Evolutionary conservation across 2,329 filamentous ascomycete genomes (phyloP).

Genomic region (Chrysoporthe puriensis): DNA sequence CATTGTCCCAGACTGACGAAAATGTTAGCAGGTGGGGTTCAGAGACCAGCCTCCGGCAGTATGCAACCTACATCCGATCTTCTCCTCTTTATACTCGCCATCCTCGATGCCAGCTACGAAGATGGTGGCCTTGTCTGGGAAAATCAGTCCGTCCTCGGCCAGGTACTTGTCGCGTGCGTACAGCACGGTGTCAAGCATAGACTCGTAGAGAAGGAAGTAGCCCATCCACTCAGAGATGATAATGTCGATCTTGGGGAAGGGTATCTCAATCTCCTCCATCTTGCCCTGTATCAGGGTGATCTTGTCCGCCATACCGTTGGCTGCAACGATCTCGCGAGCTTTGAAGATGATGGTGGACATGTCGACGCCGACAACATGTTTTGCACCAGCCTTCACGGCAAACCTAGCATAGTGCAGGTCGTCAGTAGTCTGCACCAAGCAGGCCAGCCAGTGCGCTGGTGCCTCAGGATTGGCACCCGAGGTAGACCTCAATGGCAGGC

Average conservation of each 20-base stretch:
- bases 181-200: conserved; percentile 97
- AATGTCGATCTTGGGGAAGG: conserved; percentile 95
- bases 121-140: conserved; percentile 98
- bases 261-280: conserved; percentile 97
- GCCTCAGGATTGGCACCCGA: not conserved
- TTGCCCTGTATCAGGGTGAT: conserved; percentile 98
- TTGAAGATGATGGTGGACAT: conserved; percentile 99
- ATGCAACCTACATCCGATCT: conserved; percentile 90
- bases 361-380: conserved; percentile 98
- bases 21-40: conserved; percentile 6
- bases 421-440: conserved; percentile 13
- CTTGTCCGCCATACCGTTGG: conserved; percentile 91
- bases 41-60: not conserved
- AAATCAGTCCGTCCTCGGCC: conserved; percentile 84
- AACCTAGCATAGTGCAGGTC: conserved; percentile 66
- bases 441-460: not conserved
- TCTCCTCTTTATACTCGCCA: conserved; percentile 99
- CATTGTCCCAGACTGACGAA: conserved; percentile 90
- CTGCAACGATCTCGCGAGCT: conserved; percentile 89
- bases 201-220: conserved; percentile 98
- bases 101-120: conserved; percentile 97
- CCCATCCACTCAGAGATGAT: conserved; percentile 99
- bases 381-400: conserved; percentile 91
- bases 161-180: conserved; percentile 96
- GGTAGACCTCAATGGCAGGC: not conserved